Base-by-base conservation (phyloP, 2,329 filamentous ascomycete species). In the Aspergillus ruber region DNA sequence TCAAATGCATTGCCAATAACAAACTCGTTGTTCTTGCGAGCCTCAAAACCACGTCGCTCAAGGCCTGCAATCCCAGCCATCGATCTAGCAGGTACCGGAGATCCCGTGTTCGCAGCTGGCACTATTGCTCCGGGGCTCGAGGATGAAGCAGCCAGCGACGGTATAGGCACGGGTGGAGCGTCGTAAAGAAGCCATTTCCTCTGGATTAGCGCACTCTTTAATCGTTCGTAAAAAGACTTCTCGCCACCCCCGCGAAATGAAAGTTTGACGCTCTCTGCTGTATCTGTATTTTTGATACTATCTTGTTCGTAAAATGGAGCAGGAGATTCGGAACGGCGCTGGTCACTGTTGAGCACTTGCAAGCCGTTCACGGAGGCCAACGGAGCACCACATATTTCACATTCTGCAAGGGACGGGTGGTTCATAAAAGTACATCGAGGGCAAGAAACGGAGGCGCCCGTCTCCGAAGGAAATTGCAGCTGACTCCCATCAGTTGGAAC, bases 1-100 rank as follows among this genome's bases (percentile, higher is more conserved):
- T 96, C 91, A 60, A 98, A 98, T 0, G 93, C 90, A 55, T 82
- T 90, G 21, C 91, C 91, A 54, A 98, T 95, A 43, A 96, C 84
- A 8, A 89, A 72, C 67, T 96, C 90, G 58, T 96, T 97, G 66
- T 95, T 95, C 71, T 88, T 91, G 48, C 89, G 85, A 61, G 90
- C 81, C 57, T 90, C 88, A 5, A 91, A 71, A 0, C 89, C 88
- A 52, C 90, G 82, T 59, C 89, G 85, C 66, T 98, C 93, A 2
- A 98, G 77, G 0, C 90, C 91, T 8, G 91, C 91, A 58, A 98
- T 96, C 2, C 93, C 93, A 3, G 89, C 88, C 54, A 86, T 87
- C 8, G 69, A 62, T 20, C 64, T 60, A 23, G 56, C 56, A 6
- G 55, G 41, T 50, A 50, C 53, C 53, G 57, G 64, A 50, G 44